A percentile compares a stretch with the other conserved stretches of the same genome.
These are phyloP conservation scores for Pseudocercospora cruenta DNA, from an alignment of 2,329 filamentous ascomycete species.

Conservation along the genomic window DNA sequence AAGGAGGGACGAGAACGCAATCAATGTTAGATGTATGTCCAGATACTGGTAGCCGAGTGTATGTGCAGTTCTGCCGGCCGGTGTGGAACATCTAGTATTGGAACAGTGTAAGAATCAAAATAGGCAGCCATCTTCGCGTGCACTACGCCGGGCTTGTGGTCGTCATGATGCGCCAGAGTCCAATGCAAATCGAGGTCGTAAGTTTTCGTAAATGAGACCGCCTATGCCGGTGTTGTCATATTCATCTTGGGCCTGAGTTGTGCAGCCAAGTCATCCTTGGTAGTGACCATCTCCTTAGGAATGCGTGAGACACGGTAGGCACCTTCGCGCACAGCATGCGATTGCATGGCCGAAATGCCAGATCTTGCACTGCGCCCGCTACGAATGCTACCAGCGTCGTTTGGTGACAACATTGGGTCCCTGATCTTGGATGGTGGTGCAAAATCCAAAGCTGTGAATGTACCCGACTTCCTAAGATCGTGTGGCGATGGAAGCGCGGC, in stretches of 20 bases:
- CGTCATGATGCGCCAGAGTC: slow-evolving; percentile 8
- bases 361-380: slow-evolving; percentile 68
- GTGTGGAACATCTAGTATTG: not conserved
- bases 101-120: slow-evolving; percentile 7
- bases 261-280: slow-evolving; percentile 66
- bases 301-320: slow-evolving; percentile 86
- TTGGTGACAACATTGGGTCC: slow-evolving; percentile 51
- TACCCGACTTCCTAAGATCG: slow-evolving; percentile 73
- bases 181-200: slow-evolving; percentile 11
- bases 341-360: slow-evolving; percentile 72
- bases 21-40: not conserved
- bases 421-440: slow-evolving; percentile 76
- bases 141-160: slow-evolving; percentile 11
- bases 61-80: slow-evolving; percentile 4
- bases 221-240: slow-evolving; percentile 29
- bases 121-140: slow-evolving; percentile 12
- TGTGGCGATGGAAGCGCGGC: slow-evolving; percentile 85
- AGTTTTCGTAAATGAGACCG: slow-evolving; percentile 13
- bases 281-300: slow-evolving; percentile 80
- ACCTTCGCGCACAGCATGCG: slow-evolving; percentile 74
- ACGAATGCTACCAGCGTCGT: slow-evolving; percentile 51
- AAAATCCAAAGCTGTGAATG: slow-evolving; percentile 80
- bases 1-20: slow-evolving; percentile 14
- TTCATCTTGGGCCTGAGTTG: slow-evolving; percentile 56
- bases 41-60: slow-evolving; percentile 8